Conservation (phyloP, 371 early-diverging fungal genomes). For the Lichtheimia ornata region DNA sequence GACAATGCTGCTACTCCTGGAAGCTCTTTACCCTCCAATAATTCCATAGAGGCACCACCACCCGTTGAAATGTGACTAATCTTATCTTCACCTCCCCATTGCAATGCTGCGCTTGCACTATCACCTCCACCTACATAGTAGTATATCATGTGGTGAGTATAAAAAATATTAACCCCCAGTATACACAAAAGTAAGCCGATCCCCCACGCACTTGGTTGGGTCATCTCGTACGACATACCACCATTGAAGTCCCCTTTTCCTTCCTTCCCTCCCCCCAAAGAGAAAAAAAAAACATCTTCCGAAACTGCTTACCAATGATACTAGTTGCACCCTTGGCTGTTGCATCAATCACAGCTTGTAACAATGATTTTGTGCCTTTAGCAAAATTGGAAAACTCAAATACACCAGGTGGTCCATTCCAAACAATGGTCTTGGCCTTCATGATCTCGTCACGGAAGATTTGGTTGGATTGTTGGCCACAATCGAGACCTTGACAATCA, state of each 20-base stretch:
- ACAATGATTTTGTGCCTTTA: conserved; percentile 82
- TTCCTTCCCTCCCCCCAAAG: no score
- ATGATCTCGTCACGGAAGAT: conserved; percentile 72
- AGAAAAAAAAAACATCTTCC: no score
- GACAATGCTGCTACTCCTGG: conserved; percentile 93
- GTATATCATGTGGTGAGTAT: no score
- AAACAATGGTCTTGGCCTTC: conserved; percentile 90
- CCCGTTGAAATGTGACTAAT: conserved; percentile 97
- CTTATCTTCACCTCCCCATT: conserved; percentile 80
- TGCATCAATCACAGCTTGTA: conserved; percentile 86
- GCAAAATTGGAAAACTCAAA: conserved; percentile 96
- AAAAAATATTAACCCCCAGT: no score
- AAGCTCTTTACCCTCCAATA: conserved; percentile 88
- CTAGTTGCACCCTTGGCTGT: conserved; percentile 75
- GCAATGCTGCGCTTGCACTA: conserved; percentile 96
- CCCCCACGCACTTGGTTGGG: no score
- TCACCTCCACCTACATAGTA: conserved; percentile 83
- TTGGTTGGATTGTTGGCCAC: conserved; percentile 84
- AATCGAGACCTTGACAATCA: conserved; percentile 92
- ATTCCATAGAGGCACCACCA: conserved; percentile 96
- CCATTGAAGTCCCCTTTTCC: no score
- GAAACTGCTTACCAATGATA: conserved; percentile 36
- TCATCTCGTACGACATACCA: no score
- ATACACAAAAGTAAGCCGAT: no score
- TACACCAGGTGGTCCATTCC: conserved; percentile 99